A percentile compares a stretch with the other conserved stretches of the same genome.
Conservation (phyloP, 345 rosid species). For the Eucalyptus cloeziana region DNA sequence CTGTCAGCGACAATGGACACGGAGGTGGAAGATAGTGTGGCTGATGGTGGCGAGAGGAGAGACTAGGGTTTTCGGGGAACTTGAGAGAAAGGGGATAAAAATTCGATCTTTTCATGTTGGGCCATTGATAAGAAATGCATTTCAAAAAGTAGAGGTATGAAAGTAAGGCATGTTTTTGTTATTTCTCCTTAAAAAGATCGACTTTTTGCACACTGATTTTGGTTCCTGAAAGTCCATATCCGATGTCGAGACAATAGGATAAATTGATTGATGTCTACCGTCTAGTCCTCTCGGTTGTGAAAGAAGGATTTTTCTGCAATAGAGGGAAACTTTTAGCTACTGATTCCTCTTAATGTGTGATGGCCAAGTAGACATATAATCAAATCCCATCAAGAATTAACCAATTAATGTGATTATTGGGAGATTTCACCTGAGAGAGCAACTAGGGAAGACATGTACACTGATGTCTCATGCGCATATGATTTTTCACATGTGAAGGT, state of each 20-base stretch:
- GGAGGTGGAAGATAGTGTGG: background rate
- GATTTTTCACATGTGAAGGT: background rate
- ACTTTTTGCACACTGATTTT: background rate
- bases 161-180: background rate
- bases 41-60: background rate
- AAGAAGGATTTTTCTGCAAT: background rate
- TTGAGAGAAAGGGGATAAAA: background rate
- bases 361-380: background rate
- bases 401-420: background rate
- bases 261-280: background rate
- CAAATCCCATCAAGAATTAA: background rate
- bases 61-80: background rate
- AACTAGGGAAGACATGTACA: background rate
- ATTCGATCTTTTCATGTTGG: background rate
- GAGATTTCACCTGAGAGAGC: background rate
- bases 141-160: background rate
- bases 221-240: background rate
- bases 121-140: background rate
- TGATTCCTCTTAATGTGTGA: background rate
- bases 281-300: background rate
- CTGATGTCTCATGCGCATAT: background rate
- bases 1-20: background rate
- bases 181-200: background rate
- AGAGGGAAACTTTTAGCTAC: background rate
- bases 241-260: background rate